Base-by-base conservation (phyloP, 257 asterid species). In the Echium plantagineum region DNA sequence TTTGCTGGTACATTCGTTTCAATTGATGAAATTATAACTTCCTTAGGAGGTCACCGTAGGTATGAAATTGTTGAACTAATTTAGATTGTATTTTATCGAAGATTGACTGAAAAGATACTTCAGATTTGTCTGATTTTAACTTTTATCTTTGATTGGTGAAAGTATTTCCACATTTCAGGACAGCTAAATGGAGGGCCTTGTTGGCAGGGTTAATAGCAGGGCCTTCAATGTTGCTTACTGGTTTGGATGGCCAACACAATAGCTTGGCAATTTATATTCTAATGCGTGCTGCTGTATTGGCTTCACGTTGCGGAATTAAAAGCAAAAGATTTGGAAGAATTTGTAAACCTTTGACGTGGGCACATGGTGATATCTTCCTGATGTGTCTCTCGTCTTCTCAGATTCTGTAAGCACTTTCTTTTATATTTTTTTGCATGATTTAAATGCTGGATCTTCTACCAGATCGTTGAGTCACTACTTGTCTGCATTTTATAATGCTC, bases 321-420 rank as follows among this genome's bases (percentile, higher is more conserved):
- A 93, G 98, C 80, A 76, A 83, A 81, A 72, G 83, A 72, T 88
- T 89, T 70, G 95, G 95, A 69, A 80, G 9, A 68, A 63, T 93
- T 46, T 89, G 94, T 72, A 93, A 81, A 74, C 97, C 98, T 63
- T 79, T 93, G 35, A 84, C 97, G 49, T 93, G 98, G 98, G 86
- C 83, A 32, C 94, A 93, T 77, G 98, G 98, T 70, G 98, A 93
- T 81, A 76, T 89, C 74, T 84, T 89, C 64, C 95, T 93, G 15
- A 89, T 89, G 98, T 93, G 98, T 63, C 94, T 93, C 72, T 84
- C 98, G 61, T 83, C 96, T 74, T 81, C 98, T 51, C 97, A 93
- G 78, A 93, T 93, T 74, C 69, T 93, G 98, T 93, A 81, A 73
- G 98, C 57, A 46, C 32, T 20, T 35, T 35, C 13, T 35, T 35